These are phyloP conservation scores for Theileria orientalis DNA, from an alignment of 169 alveolate genomes.

Conservation along the genomic window DNA sequence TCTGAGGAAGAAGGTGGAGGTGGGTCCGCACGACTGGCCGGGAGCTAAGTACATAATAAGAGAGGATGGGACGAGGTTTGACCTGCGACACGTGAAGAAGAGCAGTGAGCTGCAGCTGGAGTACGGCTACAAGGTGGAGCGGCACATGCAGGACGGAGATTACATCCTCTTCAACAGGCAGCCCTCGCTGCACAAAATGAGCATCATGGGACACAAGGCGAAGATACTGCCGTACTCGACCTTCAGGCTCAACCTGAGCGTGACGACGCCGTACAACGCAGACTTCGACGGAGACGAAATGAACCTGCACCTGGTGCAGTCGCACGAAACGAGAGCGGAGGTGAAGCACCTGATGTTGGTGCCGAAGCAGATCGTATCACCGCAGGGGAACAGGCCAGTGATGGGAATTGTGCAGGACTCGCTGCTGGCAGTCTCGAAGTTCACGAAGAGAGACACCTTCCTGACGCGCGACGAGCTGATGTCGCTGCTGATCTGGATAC, in stretches of 20 bases:
- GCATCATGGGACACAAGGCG: slow-evolving; percentile 99
- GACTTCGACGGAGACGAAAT: slow-evolving; percentile 99
- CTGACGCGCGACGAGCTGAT: slow-evolving; percentile 91
- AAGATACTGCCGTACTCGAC: slow-evolving; percentile 98
- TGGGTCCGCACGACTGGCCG: slow-evolving; percentile 98
- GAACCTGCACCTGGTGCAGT: slow-evolving; percentile 99
- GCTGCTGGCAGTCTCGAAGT: slow-evolving; percentile 90
- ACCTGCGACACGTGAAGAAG: slow-evolving; percentile 82
- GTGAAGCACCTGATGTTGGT: slow-evolving; percentile 98
- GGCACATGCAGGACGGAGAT: slow-evolving; percentile 99
- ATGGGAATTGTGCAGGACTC: slow-evolving; percentile 99
- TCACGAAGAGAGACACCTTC: slow-evolving; percentile 96
- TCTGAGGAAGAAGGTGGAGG: slow-evolving; percentile 87
- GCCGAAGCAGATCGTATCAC: slow-evolving; percentile 98
- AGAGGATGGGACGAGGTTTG: slow-evolving; percentile 91
- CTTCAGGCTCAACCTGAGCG: slow-evolving; percentile 97
- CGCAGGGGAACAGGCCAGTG: slow-evolving; percentile 99
- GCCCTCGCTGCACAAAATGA: slow-evolving; percentile 99
- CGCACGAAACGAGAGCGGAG: slow-evolving; percentile 97
- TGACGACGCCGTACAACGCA: slow-evolving; percentile 99
- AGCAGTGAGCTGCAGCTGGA: slow-evolving; percentile 88
- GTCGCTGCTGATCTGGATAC: slow-evolving; percentile 94
- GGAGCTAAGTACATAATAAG: slow-evolving; percentile 96
- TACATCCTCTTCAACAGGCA: slow-evolving; percentile 98
- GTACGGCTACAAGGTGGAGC: slow-evolving; percentile 96